A percentile compares a stretch with the other conserved stretches of the same genome.
Conservation (phyloP, 768 basidiomycete species). For the Tricholoma bakamatsutake region DNA sequence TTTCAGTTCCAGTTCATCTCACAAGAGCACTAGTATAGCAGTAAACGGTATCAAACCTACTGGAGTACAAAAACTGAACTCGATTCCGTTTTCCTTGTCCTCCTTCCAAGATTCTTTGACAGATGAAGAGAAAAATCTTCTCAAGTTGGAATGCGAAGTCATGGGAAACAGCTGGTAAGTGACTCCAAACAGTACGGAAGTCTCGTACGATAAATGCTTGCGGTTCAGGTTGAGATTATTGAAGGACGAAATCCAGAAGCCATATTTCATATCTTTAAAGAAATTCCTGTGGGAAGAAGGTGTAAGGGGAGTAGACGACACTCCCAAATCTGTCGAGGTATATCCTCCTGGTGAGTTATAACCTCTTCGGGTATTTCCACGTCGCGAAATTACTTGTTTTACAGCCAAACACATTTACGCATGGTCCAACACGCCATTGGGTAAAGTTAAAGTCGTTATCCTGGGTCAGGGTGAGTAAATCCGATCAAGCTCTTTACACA, state of each 20-base stretch:
- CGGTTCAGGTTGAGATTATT: constrained; percentile 62
- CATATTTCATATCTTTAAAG: constrained; percentile 73
- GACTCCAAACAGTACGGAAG: background rate
- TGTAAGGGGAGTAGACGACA: constrained; percentile 46
- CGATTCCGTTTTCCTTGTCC: constrained; percentile 61
- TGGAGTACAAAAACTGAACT: constrained; percentile 41
- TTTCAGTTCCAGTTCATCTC: constrained; percentile 15
- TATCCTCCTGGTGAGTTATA: constrained; percentile 68
- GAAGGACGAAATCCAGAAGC: constrained; percentile 67
- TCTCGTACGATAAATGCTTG: background rate
- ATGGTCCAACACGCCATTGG: constrained; percentile 86
- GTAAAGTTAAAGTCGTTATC: constrained; percentile 82
- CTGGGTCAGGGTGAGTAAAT: constrained; percentile 55
- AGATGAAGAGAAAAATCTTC: constrained; percentile 50
- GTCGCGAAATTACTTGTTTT: constrained; percentile 5
- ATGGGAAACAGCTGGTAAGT: constrained; percentile 69
- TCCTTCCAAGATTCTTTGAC: constrained; percentile 48
- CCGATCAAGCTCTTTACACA: constrained; percentile 7
- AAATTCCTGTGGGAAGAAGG: constrained; percentile 63
- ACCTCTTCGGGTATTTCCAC: background rate
- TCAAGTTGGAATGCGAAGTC: constrained; percentile 65
- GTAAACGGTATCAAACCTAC: constrained; percentile 3
- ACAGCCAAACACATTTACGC: constrained; percentile 79
- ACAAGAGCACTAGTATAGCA: constrained; percentile 5
- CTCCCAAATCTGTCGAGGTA: constrained; percentile 44